Evolutionary conservation across 2,329 filamentous ascomycete species (phyloP).

Genomic region (Alternaria alternata): DNA sequence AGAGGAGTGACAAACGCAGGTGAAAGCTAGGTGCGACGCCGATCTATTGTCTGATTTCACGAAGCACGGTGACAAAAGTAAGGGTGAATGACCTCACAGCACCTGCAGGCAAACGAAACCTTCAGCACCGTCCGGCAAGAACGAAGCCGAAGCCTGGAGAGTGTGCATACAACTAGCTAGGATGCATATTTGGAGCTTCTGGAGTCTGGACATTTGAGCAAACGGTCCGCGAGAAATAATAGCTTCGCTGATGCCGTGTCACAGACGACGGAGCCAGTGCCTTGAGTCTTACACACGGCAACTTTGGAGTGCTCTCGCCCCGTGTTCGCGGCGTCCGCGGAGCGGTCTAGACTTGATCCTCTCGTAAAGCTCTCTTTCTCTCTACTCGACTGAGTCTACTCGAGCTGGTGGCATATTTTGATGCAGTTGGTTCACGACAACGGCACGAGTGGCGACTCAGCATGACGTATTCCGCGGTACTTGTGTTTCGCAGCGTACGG

Average conservation of each 20-base stretch:
- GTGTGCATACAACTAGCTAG: conserved; percentile 8
- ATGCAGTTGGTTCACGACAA: background rate
- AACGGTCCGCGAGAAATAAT: background rate
- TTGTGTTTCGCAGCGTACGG: conserved; percentile 6
- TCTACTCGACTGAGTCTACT: background rate
- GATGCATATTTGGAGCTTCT: background rate
- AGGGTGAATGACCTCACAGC: conserved; percentile 16
- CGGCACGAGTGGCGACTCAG: conserved; percentile 17
- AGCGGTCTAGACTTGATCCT: conserved; percentile 5
- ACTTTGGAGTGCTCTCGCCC: background rate
- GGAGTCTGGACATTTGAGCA: background rate
- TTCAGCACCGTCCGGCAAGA: background rate
- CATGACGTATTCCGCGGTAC: conserved; percentile 25
- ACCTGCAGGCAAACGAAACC: conserved; percentile 1
- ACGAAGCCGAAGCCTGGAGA: conserved; percentile 1
- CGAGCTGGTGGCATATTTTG: background rate
- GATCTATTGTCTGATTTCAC: conserved; percentile 7
- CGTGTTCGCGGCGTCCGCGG: background rate
- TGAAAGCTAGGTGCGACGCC: conserved; percentile 6
- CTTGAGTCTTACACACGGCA: background rate
- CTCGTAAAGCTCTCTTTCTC: background rate
- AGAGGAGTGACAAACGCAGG: background rate
- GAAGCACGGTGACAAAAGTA: conserved; percentile 7
- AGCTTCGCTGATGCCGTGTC: conserved; percentile 8
- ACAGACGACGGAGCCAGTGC: conserved; percentile 6